These are phyloP conservation scores for Trebouxia sp. DNA, from an alignment of 139 green algal genomes.

Conservation along the genomic window DNA sequence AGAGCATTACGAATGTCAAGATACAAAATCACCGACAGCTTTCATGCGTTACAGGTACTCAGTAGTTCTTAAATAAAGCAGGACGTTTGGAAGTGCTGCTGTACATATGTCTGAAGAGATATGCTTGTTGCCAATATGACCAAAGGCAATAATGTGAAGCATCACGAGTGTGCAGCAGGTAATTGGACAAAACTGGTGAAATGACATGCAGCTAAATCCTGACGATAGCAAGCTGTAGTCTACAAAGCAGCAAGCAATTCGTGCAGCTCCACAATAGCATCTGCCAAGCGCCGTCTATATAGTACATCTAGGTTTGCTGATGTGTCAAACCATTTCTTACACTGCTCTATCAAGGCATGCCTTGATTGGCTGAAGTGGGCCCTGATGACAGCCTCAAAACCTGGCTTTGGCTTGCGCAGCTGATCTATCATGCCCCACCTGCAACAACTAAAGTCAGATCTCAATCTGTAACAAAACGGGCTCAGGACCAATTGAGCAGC, in stretches of 20 bases:
- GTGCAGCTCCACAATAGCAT: constrained; percentile 33
- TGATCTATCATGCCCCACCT: constrained; percentile 75
- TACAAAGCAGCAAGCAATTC: constrained; percentile 22
- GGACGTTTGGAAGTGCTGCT: too few relatives aligned
- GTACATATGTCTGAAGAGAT: too few relatives aligned
- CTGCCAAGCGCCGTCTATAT: background rate
- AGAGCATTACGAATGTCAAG: too few relatives aligned
- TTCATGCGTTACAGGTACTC: too few relatives aligned
- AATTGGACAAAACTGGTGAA: too few relatives aligned
- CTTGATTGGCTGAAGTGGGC: constrained; percentile 65
- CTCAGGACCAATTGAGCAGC: background rate
- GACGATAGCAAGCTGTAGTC: too few relatives aligned
- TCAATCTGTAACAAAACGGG: constrained; percentile 1
- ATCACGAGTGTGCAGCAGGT: too few relatives aligned
- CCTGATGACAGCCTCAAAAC: constrained; percentile 63
- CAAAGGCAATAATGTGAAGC: too few relatives aligned
- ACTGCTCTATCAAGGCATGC: constrained; percentile 42
- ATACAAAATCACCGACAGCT: too few relatives aligned
- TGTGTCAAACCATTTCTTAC: constrained; percentile 38
- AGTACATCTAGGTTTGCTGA: background rate
- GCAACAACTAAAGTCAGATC: constrained; percentile 51
- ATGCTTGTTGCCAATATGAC: too few relatives aligned
- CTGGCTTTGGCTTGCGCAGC: constrained; percentile 59
- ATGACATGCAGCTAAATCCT: too few relatives aligned
- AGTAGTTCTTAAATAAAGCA: too few relatives aligned